Evolutionary conservation across 352 stramenopile genomes (phyloP).

Genomic region (Globisporangium radiosum): DNA sequence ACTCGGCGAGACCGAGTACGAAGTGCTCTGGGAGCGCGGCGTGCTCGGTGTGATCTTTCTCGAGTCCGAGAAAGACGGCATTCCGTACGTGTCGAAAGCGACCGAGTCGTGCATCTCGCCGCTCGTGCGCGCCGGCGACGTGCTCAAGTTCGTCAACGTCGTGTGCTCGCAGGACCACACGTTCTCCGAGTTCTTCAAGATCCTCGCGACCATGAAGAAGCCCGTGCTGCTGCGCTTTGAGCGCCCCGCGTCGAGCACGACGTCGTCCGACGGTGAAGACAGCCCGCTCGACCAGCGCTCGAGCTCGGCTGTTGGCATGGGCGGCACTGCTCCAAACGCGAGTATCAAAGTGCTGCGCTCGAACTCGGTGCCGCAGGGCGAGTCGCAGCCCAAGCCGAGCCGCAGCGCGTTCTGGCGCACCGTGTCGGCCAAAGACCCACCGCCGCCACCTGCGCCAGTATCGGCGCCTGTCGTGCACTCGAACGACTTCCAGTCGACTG

Average conservation of each 20-base stretch:
- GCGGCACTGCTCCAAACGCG: slow-evolving; percentile 16
- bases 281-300: slow-evolving; percentile 38
- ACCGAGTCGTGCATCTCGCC: slow-evolving; percentile 83
- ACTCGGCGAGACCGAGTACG: slow-evolving; percentile 77
- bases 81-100: slow-evolving; percentile 82
- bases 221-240: slow-evolving; percentile 82
- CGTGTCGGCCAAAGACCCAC: slow-evolving; percentile 30
- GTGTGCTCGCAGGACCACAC: slow-evolving; percentile 83
- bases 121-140: slow-evolving; percentile 58
- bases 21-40: slow-evolving; percentile 82
- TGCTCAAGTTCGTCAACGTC: slow-evolving; percentile 82
- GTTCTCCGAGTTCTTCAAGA: slow-evolving; percentile 88
- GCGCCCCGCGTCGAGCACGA: slow-evolving; percentile 36
- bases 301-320: slow-evolving; percentile 26
- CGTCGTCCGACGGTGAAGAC: slow-evolving; percentile 41
- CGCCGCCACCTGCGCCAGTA: background rate
- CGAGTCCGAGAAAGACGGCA: slow-evolving; percentile 79
- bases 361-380: slow-evolving; percentile 35
- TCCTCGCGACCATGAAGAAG: slow-evolving; percentile 87
- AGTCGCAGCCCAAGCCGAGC: slow-evolving; percentile 20
- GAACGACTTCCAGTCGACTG: background rate
- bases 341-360: slow-evolving; percentile 40
- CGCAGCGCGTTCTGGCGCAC: slow-evolving; percentile 61
- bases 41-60: slow-evolving; percentile 85
- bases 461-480: background rate